Base-by-base conservation (phyloP, 176 grass and related monocot genomes). In the Pontederia crassipes region DNA sequence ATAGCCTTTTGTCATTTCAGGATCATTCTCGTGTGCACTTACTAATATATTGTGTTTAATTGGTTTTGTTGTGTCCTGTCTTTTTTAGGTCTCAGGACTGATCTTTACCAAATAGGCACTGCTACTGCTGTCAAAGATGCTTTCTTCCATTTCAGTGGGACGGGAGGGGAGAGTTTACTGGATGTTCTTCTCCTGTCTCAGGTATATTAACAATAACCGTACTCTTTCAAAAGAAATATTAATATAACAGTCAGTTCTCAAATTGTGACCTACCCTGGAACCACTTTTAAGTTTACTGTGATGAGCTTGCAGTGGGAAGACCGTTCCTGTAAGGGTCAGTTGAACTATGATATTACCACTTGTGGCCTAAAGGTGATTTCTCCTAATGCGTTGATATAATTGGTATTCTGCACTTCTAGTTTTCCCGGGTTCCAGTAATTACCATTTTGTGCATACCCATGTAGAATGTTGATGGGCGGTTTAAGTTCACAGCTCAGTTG, bases 331-430 rank as follows among this genome's bases (percentile, higher is more conserved):
- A 79, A 76, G 59, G 78, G 78, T 45, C 68, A 59, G 24, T 49
- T 89, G 58, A 76, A 58, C 52, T 89, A 76, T 70, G 86, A 85
- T 76, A 78, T 89, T 57, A 85, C 81, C 47, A 28, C 78, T 56
- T 85, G 86, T 24, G 10, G 85, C 70, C 65, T 79, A 47, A 89
- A 89, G 86, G 86, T 89, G 14, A 26, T 61, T 75, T 24, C 69
- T 18, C 4, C 59, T 2, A 20, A 7, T 6, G 53, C 48, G 10
- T 57, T 9, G 10, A 13, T 66, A 7, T 48, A 14, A 24, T 15
- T 46, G n/a, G 72, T 17, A 60, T 12, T 28, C 48, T 18, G 8
- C 46, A 47, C 11, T 28, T 16, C 55, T 64, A 4, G 10, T 17
- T 47, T 1, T 2, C 27, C 32, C 32, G 6, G 32, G 32, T 10